phyloP scores from a whole-genome alignment of 2,329 filamentous ascomycete species.

The Tolypocladium guangdongense region DNA sequence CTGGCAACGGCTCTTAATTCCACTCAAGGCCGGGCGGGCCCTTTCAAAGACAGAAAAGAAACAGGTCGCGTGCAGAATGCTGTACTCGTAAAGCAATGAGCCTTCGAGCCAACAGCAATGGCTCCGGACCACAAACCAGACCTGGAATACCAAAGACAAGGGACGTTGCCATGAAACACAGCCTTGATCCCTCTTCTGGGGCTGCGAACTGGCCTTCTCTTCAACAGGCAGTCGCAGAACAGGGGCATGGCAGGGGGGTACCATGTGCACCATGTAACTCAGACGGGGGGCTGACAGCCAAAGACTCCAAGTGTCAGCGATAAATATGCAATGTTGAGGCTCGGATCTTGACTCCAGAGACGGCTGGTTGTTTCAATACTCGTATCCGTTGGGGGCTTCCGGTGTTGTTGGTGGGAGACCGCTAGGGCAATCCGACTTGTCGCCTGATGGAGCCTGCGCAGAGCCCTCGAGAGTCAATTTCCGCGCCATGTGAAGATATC shows the following conservation, averaged over 20 bases:
- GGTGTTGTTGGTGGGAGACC: not conserved
- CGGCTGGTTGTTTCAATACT: not conserved
- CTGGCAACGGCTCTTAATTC: not conserved
- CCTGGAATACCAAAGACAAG: not conserved
- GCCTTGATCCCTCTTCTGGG: not conserved
- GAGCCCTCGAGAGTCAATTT: not conserved
- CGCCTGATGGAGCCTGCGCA: not conserved
- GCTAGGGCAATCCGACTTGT: not conserved
- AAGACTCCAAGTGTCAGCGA: not conserved
- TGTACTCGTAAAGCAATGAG: not conserved
- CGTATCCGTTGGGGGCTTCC: not conserved
- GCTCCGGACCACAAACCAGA: not conserved
- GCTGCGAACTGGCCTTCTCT: not conserved
- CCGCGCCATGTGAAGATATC: not conserved
- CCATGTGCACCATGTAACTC: not conserved
- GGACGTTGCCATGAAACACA: not conserved
- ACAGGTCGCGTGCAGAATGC: not conserved
- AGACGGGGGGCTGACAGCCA: not conserved
- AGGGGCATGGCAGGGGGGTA: not conserved
- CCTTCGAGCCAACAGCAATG: not conserved
- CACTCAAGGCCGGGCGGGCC: not conserved
- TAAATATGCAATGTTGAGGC: not conserved
- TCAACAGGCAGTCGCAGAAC: not conserved
- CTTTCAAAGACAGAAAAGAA: not conserved
- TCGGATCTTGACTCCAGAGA: not conserved